phyloP scores from a whole-genome alignment of 441 rosid genomes.

The Metrosideros polymorpha region DNA sequence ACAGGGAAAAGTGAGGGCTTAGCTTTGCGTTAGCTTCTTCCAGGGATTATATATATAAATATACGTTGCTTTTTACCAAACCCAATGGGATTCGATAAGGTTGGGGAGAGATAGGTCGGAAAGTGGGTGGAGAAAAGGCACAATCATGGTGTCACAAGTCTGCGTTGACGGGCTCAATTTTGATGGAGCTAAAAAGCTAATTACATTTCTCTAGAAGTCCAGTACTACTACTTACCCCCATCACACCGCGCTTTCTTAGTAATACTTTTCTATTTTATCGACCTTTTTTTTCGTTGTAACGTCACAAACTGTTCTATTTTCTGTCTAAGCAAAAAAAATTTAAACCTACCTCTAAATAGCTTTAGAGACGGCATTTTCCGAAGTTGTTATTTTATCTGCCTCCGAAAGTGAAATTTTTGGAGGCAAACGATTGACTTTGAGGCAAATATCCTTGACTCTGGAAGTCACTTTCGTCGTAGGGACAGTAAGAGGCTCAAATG shows the following conservation, averaged over 20 bases:
- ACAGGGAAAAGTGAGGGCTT: not conserved
- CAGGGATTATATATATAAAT: not conserved
- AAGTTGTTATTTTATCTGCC: not conserved
- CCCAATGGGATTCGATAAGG: not conserved
- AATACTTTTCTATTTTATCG: no score
- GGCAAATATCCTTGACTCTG: no score
- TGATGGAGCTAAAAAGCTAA: not conserved
- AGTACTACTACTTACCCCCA: no score
- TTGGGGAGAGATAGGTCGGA: not conserved
- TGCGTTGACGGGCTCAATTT: constrained; percentile 6
- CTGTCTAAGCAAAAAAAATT: not conserved
- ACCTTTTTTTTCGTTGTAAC: no score
- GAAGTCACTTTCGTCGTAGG: no score
- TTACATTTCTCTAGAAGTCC: not conserved
- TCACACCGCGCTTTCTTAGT: no score
- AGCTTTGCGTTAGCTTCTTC: not conserved
- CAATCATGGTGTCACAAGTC: constrained; percentile 4
- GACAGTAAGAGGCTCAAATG: no score
- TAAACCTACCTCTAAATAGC: not conserved
- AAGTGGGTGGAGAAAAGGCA: constrained; percentile 1
- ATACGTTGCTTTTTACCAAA: not conserved
- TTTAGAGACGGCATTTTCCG: not conserved
- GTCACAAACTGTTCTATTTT: no score
- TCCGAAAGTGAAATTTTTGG: not conserved
- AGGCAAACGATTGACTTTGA: no score